Evolutionary conservation across 345 rosid genomes (phyloP), one percentile per base, ranked within the genome.

Genomic region (Ceriops tagal): DNA sequence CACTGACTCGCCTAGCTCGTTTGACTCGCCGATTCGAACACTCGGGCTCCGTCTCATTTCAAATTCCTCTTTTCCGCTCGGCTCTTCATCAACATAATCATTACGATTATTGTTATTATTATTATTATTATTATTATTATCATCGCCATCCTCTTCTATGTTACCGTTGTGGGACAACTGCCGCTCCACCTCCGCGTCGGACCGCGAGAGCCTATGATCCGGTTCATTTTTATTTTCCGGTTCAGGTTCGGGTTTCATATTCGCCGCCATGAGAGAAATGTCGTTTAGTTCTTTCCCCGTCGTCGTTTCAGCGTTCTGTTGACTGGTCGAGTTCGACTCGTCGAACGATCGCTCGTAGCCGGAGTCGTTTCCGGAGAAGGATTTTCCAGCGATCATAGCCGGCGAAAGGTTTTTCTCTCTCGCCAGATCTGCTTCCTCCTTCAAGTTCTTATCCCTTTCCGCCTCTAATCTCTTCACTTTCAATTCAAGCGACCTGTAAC

Each of bases 381-480:
- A 46, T 52, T 73, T 72, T 0, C 71, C 75, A 75, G 63, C 2
- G 32, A 70, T 62, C 63, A 56, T 56, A 56, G 71, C 80, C 43
- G 73, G 53, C 53, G 65, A 62, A 6, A 55, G 69, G 46, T 61
- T 53, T 56, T 13, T 72, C 69, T 72, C 72, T 5, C 51, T 58
- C 51, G 26, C 70, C 75, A 79, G 89, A 86, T 86, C 86, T 78
- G 75, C 57, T 34, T 71, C 84, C 63, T 69, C 80, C 67, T 68
- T 81, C 75, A 67, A 34, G 75, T 68, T 70, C 27, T 61, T 65
- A 28, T 72, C 85, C 49, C 83, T 81, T 62, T 86, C 89, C 65
- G 83, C 87, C 72, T 71, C 76, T 66, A 86, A 79, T 70, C 78
- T 81, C 76, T 86, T 86, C 57, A 86, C 81, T 73, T 85, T 83